phyloP scores from a whole-genome alignment of 257 asterid genomes.

The Nicotiana undulata region DNA sequence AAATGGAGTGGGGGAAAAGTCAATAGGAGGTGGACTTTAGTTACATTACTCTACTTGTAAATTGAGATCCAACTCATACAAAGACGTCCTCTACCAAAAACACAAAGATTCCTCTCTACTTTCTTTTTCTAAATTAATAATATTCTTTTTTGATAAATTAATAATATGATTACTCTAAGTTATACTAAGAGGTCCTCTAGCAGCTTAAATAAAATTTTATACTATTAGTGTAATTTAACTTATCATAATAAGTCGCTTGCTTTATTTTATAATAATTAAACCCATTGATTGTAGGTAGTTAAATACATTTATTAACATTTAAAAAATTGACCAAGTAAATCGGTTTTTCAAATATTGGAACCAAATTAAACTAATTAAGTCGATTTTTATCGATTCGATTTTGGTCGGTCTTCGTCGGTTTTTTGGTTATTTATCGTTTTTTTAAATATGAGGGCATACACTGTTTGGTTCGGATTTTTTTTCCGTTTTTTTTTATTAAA shows the following conservation, averaged over 20 bases:
- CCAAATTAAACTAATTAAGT: too few species aligned
- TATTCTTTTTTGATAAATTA: not conserved
- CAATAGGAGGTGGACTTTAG: constrained; percentile 33
- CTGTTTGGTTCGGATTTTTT: too few species aligned
- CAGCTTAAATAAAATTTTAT: not conserved
- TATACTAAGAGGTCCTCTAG: not conserved
- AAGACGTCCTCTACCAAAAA: constrained; percentile 27
- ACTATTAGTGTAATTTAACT: not conserved
- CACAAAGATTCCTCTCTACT: constrained; percentile 43
- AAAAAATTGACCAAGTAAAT: too few species aligned
- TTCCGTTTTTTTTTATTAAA: too few species aligned
- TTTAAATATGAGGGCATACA: too few species aligned
- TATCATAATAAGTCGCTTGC: not conserved
- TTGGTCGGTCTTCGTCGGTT: too few species aligned
- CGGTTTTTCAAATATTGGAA: too few species aligned
- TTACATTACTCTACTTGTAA: constrained; percentile 30
- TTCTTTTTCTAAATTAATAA: constrained; percentile 10
- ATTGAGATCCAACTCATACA: constrained; percentile 39
- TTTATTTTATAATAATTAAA: not conserved
- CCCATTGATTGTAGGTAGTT: too few species aligned
- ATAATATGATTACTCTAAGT: not conserved
- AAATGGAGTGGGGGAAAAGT: constrained; percentile 18
- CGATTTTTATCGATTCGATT: too few species aligned
- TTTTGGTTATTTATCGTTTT: too few species aligned
- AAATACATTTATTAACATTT: too few species aligned